Conservation (phyloP, 2,329 filamentous ascomycete genomes). For the Calonectria fujianensis region DNA sequence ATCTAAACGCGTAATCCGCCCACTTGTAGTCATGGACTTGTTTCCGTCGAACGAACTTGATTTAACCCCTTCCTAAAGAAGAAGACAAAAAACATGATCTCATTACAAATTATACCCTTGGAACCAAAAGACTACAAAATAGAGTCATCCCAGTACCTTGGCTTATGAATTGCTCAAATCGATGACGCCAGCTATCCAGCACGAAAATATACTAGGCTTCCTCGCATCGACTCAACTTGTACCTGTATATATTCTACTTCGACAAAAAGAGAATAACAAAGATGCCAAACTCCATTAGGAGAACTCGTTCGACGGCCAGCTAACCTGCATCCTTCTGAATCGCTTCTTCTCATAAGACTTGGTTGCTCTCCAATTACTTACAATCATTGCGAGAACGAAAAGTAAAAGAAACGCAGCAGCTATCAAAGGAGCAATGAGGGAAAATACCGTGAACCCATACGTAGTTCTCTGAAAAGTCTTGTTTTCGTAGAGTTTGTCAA, state of each 20-base stretch:
- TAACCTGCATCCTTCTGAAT: neutral
- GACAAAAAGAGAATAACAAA: too few species aligned
- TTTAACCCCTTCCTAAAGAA: neutral
- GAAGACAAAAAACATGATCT: too few species aligned
- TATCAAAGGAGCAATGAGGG: slow-evolving; percentile 64
- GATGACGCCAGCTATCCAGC: too few species aligned
- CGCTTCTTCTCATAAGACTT: neutral
- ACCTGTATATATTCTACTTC: too few species aligned
- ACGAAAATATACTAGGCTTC: too few species aligned
- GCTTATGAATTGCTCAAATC: too few species aligned
- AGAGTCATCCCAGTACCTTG: too few species aligned
- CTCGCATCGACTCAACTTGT: too few species aligned
- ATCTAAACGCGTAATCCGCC: neutral
- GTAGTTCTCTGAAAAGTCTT: slow-evolving; percentile 64
- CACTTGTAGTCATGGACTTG: neutral
- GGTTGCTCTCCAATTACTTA: slow-evolving; percentile 25
- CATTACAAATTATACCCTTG: too few species aligned
- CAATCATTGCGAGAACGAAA: slow-evolving; percentile 42
- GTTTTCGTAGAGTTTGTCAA: slow-evolving; percentile 56
- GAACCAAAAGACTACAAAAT: too few species aligned
- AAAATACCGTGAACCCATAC: slow-evolving; percentile 70
- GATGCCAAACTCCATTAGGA: neutral
- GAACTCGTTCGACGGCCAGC: neutral
- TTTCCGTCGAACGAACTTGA: neutral
- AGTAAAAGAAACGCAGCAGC: slow-evolving; percentile 50